Percentiles rank a stretch among this genome's conserved stretches.
phyloP scores from a whole-genome alignment of 208 protist species.

The Endotrypanum monterogeii region DNA sequence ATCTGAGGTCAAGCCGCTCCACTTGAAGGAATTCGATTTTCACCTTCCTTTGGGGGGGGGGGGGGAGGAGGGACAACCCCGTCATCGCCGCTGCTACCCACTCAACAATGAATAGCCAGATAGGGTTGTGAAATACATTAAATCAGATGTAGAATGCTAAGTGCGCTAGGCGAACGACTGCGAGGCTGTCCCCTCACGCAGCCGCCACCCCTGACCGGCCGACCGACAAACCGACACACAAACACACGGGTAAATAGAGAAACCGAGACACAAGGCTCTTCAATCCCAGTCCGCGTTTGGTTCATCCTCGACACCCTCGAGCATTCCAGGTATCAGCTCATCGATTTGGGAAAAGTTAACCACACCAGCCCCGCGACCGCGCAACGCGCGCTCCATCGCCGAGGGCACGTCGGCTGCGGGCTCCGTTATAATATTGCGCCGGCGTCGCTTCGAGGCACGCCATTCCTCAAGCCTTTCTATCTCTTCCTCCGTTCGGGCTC shows the following conservation, averaged over 20 bases:
- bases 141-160: too few species aligned
- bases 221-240: too few species aligned
- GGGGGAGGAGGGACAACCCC: too few species aligned
- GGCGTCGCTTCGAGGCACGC: constrained; percentile 49
- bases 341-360: constrained; percentile 79
- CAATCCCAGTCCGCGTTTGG: constrained; percentile 63
- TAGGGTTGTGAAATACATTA: too few species aligned
- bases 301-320: constrained; percentile 42
- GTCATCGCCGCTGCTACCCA: too few species aligned
- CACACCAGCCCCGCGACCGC: constrained; percentile 55
- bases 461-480: constrained; percentile 60
- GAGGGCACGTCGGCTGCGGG: constrained; percentile 46
- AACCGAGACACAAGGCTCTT: not conserved
- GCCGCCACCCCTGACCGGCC: too few species aligned
- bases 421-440: constrained; percentile 44
- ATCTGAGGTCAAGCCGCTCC: not conserved
- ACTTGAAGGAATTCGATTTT: too few species aligned
- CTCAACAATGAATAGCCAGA: too few species aligned
- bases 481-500: constrained; percentile 69
- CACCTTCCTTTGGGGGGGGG: too few species aligned
- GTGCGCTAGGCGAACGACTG: not conserved
- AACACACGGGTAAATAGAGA: too few species aligned
- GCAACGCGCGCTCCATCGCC: constrained; percentile 69
- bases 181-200: not conserved
- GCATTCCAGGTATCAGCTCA: constrained; percentile 77